These are phyloP conservation scores for Serendipita indica DNA, from an alignment of 768 basidiomycete species.

Conservation along the genomic window DNA sequence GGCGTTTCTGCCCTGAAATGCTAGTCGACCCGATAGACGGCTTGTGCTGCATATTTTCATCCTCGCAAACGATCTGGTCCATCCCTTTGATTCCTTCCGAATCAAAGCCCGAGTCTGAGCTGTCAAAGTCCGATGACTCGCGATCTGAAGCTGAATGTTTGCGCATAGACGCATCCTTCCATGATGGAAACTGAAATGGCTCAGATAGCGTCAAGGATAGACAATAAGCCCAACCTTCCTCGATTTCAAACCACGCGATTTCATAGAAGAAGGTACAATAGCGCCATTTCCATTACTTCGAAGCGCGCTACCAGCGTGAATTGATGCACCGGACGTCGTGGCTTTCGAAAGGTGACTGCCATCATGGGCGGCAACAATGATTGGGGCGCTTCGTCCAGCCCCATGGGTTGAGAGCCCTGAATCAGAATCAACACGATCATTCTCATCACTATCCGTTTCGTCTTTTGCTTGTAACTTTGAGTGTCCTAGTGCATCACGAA, in stretches of 20 bases:
- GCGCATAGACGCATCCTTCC: conserved; percentile 20
- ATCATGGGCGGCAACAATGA: conserved; percentile 19
- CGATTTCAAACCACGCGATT: conserved; percentile 29
- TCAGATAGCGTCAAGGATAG: conserved; percentile 19
- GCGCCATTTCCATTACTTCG: conserved; percentile 52
- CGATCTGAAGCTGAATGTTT: conserved; percentile 22
- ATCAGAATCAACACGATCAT: conserved; percentile 17
- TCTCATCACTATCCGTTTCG: conserved; percentile 21
- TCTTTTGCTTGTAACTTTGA: conserved; percentile 35
- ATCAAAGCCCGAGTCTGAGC: conserved; percentile 63
- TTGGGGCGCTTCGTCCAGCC: conserved; percentile 18
- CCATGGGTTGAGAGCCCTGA: conserved; percentile 16
- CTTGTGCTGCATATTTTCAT: conserved; percentile 15
- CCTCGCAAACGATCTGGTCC: conserved; percentile 16
- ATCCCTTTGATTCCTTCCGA: conserved; percentile 15
- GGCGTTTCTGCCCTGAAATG: conserved; percentile 22
- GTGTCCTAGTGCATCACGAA: conserved; percentile 37
- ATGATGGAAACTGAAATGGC: conserved; percentile 41
- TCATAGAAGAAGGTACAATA: conserved; percentile 33
- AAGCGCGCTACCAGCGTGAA: conserved; percentile 45
- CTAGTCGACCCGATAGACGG: conserved; percentile 14
- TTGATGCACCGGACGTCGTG: conserved; percentile 12
- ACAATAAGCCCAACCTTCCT: too few species aligned
- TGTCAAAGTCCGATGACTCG: conserved; percentile 57
- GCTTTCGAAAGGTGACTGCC: conserved; percentile 12